Conservation (phyloP, 2,329 filamentous ascomycete genomes). For the Exophiala phaeomuriformis region DNA sequence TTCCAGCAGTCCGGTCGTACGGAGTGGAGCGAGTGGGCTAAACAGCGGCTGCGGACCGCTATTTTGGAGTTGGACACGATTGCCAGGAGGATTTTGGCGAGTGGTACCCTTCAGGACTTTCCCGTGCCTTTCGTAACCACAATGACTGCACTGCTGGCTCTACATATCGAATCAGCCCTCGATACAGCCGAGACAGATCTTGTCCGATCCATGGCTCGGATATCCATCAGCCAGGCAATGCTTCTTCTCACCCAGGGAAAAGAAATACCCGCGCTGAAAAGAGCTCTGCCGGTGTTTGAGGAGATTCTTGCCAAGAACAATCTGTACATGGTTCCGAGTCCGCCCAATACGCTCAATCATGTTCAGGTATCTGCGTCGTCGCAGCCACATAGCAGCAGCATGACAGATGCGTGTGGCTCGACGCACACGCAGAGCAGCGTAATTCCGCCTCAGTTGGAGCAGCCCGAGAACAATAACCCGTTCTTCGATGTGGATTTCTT, state of each 20-base stretch:
- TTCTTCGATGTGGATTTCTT: slow-evolving; percentile 24
- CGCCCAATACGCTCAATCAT: slow-evolving; percentile 14
- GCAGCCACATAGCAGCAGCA: slow-evolving; percentile 23
- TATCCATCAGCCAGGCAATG: slow-evolving; percentile 28
- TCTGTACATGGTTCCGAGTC: slow-evolving; percentile 17
- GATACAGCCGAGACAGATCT: slow-evolving; percentile 26
- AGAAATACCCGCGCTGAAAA: slow-evolving; percentile 26
- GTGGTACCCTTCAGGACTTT: slow-evolving; percentile 24
- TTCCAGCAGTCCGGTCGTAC: slow-evolving; percentile 23
- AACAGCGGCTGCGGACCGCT: slow-evolving; percentile 25
- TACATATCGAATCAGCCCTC: slow-evolving; percentile 27
- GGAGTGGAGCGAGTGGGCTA: slow-evolving; percentile 26
- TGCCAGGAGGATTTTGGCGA: slow-evolving; percentile 27
- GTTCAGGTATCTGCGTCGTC: slow-evolving; percentile 18
- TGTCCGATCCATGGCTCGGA: slow-evolving; percentile 28
- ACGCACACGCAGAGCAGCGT: slow-evolving; percentile 16
- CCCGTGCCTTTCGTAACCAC: slow-evolving; percentile 26
- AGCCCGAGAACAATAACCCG: slow-evolving; percentile 19
- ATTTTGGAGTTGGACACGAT: slow-evolving; percentile 27
- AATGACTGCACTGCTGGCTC: slow-evolving; percentile 26
- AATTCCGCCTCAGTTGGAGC: slow-evolving; percentile 23
- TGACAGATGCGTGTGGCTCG: slow-evolving; percentile 20
- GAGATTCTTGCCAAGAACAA: slow-evolving; percentile 26
- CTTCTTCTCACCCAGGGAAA: slow-evolving; percentile 25
- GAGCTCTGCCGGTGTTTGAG: slow-evolving; percentile 26